These are phyloP conservation scores for Lachnellula occidentalis DNA, from an alignment of 2,329 filamentous ascomycete genomes.

Conservation along the genomic window DNA sequence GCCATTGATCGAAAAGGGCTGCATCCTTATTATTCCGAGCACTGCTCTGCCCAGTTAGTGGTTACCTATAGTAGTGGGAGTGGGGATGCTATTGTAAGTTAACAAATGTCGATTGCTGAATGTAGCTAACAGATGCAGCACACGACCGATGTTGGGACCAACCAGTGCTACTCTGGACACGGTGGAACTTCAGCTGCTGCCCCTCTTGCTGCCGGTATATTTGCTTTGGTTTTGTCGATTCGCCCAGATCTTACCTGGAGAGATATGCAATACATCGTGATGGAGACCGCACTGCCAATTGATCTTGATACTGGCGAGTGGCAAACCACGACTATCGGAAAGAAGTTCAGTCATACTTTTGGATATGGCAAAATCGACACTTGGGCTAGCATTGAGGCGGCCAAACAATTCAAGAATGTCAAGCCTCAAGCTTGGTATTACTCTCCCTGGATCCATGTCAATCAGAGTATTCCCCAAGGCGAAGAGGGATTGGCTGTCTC, in stretches of 20 bases:
- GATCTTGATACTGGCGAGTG: constrained; percentile 70
- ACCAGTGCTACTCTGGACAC: constrained; percentile 74
- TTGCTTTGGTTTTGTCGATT: constrained; percentile 78
- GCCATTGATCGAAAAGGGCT: constrained; percentile 80
- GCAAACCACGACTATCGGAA: constrained; percentile 75
- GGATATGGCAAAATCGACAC: constrained; percentile 95
- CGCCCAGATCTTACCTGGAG: constrained; percentile 88
- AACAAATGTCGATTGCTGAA: not conserved
- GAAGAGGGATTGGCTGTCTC: constrained; percentile 69
- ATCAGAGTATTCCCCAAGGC: constrained; percentile 80
- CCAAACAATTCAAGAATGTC: constrained; percentile 79
- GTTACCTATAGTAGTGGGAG: constrained; percentile 95
- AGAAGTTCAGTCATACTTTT: constrained; percentile 88
- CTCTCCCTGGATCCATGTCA: constrained; percentile 90
- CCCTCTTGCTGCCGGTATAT: constrained; percentile 85
- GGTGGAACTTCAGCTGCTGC: constrained; percentile 95
- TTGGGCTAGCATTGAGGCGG: constrained; percentile 75
- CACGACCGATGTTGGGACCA: constrained; percentile 86
- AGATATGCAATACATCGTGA: constrained; percentile 86
- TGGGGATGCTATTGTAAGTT: constrained; percentile 69
- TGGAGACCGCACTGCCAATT: constrained; percentile 78
- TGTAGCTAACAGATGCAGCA: constrained; percentile 45
- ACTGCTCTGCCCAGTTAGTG: constrained; percentile 90
- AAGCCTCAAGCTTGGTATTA: constrained; percentile 95
- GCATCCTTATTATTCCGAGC: constrained; percentile 96